Percentiles rank a stretch among this genome's conserved stretches.
These are phyloP conservation scores for Phaeolepiota aurea DNA, from an alignment of 768 basidiomycete genomes.

Conservation along the genomic window DNA sequence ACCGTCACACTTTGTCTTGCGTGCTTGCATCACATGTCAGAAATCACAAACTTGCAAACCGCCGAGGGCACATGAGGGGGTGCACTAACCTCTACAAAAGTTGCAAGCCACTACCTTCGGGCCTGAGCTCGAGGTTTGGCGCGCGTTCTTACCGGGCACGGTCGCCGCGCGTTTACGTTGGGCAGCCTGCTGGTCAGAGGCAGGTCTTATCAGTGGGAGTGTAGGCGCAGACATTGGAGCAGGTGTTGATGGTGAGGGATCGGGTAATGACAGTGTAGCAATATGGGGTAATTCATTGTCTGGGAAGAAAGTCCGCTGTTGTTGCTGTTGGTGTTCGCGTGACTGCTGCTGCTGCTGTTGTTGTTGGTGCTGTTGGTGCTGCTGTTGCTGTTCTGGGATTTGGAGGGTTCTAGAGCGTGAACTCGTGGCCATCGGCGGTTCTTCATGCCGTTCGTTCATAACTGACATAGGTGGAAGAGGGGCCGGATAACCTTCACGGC, in stretches of 20 bases:
- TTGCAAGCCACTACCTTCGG: conserved; percentile 87
- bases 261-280: conserved; percentile 57
- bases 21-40: too few relatives aligned
- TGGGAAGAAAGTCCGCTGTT: conserved; percentile 33
- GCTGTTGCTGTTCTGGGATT: conserved; percentile 16
- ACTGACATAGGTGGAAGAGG: conserved; percentile 31
- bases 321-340: conserved; percentile 6
- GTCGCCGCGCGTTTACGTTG: conserved; percentile 66
- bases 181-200: conserved; percentile 58
- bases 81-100: conserved; percentile 75
- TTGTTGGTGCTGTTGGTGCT: too few relatives aligned
- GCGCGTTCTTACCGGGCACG: conserved; percentile 52
- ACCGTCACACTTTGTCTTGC: conserved; percentile 86
- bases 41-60: conserved; percentile 1
- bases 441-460: conserved; percentile 38
- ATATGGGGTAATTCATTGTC: conserved; percentile 68
- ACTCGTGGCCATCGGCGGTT: conserved; percentile 27
- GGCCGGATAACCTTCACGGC: conserved; percentile 26
- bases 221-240: conserved; percentile 56
- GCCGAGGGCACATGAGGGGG: too few relatives aligned
- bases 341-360: too few relatives aligned
- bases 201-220: conserved; percentile 56
- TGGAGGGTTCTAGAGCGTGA: conserved; percentile 25
- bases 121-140: conserved; percentile 57
- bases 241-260: conserved; percentile 45